Percentiles rank a stretch among this genome's conserved stretches.
Conservation (phyloP, 805 yeast species). For the Hanseniaspora jakobsenii region DNA sequence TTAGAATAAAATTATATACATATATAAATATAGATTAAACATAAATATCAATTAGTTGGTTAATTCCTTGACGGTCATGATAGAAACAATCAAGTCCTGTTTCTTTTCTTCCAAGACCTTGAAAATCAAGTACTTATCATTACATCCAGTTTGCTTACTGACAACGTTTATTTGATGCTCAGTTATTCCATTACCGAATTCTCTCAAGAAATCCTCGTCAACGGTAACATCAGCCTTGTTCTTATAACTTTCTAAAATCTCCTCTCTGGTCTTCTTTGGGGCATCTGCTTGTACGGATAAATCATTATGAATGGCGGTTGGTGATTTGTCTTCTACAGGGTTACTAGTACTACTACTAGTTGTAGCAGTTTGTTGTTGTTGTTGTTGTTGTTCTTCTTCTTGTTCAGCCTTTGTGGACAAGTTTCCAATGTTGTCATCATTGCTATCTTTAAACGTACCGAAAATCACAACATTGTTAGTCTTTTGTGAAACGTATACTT, state of each 20-base stretch:
- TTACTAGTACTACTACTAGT: too few species aligned
- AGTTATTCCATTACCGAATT: conserved; percentile 10
- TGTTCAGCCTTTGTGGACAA: too few species aligned
- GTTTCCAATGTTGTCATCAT: too few species aligned
- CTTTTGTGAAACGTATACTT: conserved; percentile 7
- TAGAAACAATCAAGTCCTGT: conserved; percentile 9
- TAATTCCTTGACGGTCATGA: conserved; percentile 11
- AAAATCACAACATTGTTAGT: conserved; percentile 14
- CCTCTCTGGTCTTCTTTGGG: conserved; percentile 9
- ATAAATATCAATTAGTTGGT: not conserved
- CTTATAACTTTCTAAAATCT: not conserved
- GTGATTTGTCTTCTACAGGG: not conserved
- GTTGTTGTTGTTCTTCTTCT: too few species aligned
- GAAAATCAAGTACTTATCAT: conserved; percentile 12
- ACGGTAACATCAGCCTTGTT: conserved; percentile 7
- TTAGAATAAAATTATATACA: not conserved
- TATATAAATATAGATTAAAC: not conserved
- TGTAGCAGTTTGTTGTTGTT: too few species aligned
- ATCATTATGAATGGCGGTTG: conserved; percentile 12
- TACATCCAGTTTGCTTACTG: conserved; percentile 12
- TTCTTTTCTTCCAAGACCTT: conserved; percentile 11
- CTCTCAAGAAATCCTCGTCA: conserved; percentile 10
- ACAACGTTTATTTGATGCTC: conserved; percentile 13
- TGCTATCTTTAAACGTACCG: conserved; percentile 11
- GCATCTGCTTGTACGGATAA: conserved; percentile 12